A percentile compares a stretch with the other conserved stretches of the same genome.
Evolutionary conservation across 495 filamentous ascomycete species (phyloP).

Genomic region (Penicillium chermesinum): DNA sequence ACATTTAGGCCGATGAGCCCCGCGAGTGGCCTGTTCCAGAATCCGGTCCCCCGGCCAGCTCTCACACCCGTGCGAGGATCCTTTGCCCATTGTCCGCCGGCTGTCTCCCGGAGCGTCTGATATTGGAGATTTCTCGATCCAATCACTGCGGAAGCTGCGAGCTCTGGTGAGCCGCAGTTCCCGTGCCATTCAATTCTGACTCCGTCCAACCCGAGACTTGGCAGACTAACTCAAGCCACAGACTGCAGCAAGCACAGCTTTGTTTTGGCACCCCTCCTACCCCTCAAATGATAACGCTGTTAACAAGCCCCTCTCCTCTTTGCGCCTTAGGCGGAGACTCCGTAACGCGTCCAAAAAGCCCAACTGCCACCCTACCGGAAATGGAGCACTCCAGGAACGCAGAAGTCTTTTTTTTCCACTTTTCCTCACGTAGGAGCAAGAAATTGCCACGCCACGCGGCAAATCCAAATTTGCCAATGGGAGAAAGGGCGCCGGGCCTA

Average conservation of each 20-base stretch:
- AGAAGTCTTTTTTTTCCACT: no score
- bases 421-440: no score
- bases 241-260: not conserved
- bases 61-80: slow-evolving; percentile 30
- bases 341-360: no score
- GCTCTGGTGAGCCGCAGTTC: not conserved
- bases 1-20: slow-evolving; percentile 24
- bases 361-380: no score
- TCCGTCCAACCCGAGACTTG: not conserved
- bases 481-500: no score
- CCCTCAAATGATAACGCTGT: no score
- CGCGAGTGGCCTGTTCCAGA: slow-evolving; percentile 28
- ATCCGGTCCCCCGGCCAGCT: slow-evolving; percentile 32
- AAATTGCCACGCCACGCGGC: no score
- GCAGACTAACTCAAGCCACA: not conserved
- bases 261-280: not conserved
- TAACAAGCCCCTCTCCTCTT: no score
- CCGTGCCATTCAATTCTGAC: not conserved
- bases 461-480: no score
- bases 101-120: not conserved
- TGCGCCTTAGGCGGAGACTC: no score
- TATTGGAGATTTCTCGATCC: not conserved
- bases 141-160: not conserved
- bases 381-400: no score
- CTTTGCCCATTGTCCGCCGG: slow-evolving; percentile 7